phyloP scores from a whole-genome alignment of 306 rosid genomes.

The Vigna mungo region DNA sequence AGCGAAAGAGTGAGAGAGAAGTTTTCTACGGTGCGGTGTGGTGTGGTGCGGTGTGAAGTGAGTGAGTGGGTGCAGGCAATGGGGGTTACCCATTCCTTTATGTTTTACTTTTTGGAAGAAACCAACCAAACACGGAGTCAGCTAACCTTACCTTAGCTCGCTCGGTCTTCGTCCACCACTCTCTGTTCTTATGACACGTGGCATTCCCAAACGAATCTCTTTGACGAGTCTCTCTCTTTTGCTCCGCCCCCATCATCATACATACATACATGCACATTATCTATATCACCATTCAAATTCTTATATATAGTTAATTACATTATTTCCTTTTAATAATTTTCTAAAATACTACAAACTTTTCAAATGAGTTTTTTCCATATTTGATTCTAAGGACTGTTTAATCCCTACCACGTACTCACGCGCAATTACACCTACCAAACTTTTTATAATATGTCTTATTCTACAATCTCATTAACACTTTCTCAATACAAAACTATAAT shows the following conservation, averaged over 20 bases:
- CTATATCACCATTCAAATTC: no score
- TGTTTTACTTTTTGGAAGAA: slow-evolving; percentile 36
- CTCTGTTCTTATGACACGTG: slow-evolving; percentile 56
- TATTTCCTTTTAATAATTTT: no score
- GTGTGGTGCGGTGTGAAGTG: background rate
- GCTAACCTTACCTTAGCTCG: slow-evolving; percentile 19
- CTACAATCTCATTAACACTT: no score
- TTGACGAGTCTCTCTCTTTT: slow-evolving; percentile 44
- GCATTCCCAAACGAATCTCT: slow-evolving; percentile 35
- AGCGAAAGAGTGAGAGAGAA: slow-evolving; percentile 27
- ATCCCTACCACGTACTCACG: no score
- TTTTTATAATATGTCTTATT: no score
- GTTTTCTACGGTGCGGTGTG: slow-evolving; percentile 18
- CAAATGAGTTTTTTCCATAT: background rate
- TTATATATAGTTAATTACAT: no score
- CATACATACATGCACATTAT: background rate
- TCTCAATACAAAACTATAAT: no score
- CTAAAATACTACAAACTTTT: no score
- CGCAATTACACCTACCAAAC: no score
- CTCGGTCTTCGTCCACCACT: slow-evolving; percentile 50
- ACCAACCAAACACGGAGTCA: slow-evolving; percentile 32
- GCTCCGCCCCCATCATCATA: background rate
- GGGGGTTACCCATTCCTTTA: slow-evolving; percentile 24
- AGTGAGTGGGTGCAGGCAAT: slow-evolving; percentile 28
- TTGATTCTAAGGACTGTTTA: background rate